Conservation (phyloP, 169 alveolate species). For the Babesia gibsoni region DNA sequence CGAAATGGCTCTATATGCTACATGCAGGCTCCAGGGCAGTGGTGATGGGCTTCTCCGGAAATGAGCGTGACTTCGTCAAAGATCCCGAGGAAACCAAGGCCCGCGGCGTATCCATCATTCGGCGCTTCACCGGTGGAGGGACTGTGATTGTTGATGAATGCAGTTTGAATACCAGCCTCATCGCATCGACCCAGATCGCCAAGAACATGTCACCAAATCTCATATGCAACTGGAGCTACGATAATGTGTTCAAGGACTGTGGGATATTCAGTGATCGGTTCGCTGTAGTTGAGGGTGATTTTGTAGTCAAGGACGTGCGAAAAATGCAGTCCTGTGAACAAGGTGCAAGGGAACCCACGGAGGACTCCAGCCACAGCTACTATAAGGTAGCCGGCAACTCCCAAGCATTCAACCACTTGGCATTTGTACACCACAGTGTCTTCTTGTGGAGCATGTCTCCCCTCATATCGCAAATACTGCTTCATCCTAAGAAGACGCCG, state of each 20-base stretch:
- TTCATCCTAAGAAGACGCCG: conserved; percentile 66
- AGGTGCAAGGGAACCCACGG: neutral
- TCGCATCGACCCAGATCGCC: conserved; percentile 60
- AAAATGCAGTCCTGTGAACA: neutral
- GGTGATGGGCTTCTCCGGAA: conserved; percentile 69
- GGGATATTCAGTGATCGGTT: conserved; percentile 29
- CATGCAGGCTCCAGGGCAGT: conserved; percentile 35
- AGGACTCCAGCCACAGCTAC: conserved; percentile 4
- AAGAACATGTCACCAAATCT: neutral
- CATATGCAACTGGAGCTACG: conserved; percentile 43
- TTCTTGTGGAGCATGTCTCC: conserved; percentile 69
- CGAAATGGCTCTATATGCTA: too few relatives aligned
- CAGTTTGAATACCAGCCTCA: conserved; percentile 58
- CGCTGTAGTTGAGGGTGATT: conserved; percentile 47
- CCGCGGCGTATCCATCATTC: conserved; percentile 48
- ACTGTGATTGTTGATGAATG: conserved; percentile 69
- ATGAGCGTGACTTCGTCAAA: conserved; percentile 51
- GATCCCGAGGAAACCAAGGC: conserved; percentile 48
- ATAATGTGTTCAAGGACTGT: conserved; percentile 5
- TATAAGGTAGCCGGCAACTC: conserved; percentile 78
- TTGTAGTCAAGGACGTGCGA: conserved; percentile 14
- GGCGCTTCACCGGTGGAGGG: conserved; percentile 78
- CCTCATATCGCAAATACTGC: conserved; percentile 55
- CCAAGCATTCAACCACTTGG: conserved; percentile 64
- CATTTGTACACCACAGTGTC: conserved; percentile 75